Percentiles rank a stretch among this genome's conserved stretches.
Conservation (phyloP, 495 filamentous ascomycete species). For the Aspergillus egyptiacus region DNA sequence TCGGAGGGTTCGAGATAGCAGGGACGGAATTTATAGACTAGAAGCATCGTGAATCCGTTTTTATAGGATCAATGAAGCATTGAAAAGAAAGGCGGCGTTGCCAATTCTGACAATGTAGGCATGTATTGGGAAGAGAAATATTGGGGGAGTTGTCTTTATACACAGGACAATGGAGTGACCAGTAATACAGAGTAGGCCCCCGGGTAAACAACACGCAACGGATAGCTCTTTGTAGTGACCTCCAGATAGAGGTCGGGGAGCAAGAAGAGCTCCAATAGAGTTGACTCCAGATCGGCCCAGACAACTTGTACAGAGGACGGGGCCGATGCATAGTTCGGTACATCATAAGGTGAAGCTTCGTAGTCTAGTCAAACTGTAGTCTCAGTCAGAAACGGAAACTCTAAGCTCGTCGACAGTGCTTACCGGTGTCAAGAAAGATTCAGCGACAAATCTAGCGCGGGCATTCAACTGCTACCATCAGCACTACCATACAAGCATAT, state of each 20-base stretch:
- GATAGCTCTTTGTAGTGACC: neutral
- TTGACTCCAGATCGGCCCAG: neutral
- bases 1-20: no score
- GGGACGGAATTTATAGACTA: no score
- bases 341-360: neutral
- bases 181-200: no score
- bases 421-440: conserved; percentile 95
- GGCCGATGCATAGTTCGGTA: neutral
- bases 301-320: neutral
- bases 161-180: neutral
- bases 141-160: neutral
- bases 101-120: no score
- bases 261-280: conserved; percentile 10
- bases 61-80: no score
- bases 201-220: no score
- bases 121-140: no score
- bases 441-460: conserved; percentile 93
- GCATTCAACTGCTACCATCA: conserved; percentile 72
- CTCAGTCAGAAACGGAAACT: conserved; percentile 3
- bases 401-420: conserved; percentile 25
- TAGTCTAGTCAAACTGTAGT: conserved; percentile 36
- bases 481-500: neutral
- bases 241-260: neutral
- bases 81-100: no score
- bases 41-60: no score